Conservation (phyloP, 495 filamentous ascomycete genomes). For the Talaromyces proteolyticus region DNA sequence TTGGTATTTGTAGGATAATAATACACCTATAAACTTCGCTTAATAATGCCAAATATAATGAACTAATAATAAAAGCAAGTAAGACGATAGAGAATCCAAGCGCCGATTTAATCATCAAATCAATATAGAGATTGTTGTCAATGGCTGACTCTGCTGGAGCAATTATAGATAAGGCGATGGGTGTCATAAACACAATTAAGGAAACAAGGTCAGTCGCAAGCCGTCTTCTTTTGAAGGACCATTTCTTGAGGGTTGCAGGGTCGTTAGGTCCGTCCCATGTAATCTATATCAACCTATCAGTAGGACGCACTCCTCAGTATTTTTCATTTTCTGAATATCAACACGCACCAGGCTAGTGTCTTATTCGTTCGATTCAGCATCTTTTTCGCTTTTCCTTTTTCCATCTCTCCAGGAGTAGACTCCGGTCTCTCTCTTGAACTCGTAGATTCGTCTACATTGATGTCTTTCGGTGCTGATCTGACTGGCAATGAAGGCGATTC, state of each 20-base stretch:
- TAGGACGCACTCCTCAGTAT: too few species aligned
- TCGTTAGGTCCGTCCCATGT: conserved; percentile 33
- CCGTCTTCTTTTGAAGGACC: conserved; percentile 45
- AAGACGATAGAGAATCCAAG: conserved; percentile 53
- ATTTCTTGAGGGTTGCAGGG: background rate
- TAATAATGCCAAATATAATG: conserved; percentile 54
- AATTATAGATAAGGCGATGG: conserved; percentile 64
- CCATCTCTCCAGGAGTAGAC: too few species aligned
- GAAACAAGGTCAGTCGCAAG: conserved; percentile 49
- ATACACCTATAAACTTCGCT: conserved; percentile 61
- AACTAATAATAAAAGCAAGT: conserved; percentile 46
- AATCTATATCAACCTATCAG: too few species aligned
- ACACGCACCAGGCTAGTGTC: too few species aligned
- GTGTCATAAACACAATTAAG: conserved; percentile 66
- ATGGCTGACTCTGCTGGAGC: conserved; percentile 58
- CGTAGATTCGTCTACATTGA: too few species aligned
- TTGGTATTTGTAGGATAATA: conserved; percentile 49
- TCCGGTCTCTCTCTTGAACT: too few species aligned
- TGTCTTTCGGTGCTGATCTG: too few species aligned
- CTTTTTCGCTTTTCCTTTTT: too few species aligned
- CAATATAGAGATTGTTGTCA: conserved; percentile 54
- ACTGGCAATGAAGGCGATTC: too few species aligned
- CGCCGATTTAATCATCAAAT: conserved; percentile 44
- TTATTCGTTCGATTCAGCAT: too few species aligned
- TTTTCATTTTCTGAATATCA: too few species aligned